Conservation (phyloP, 805 yeast species). For the Komagataella ulmi region DNA sequence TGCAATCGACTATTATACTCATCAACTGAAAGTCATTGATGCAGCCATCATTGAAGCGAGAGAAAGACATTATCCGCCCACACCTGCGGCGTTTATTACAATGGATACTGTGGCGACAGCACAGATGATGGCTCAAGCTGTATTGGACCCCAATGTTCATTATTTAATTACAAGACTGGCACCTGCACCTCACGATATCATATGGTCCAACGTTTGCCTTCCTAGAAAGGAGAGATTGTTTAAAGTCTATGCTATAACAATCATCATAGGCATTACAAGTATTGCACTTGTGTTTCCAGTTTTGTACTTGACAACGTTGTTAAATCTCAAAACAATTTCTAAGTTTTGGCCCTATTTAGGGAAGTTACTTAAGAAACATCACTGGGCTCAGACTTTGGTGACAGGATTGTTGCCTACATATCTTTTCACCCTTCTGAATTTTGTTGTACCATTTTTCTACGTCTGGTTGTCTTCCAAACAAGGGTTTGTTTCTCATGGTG, state of each 20-base stretch:
- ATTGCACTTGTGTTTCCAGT: slow-evolving; percentile 74
- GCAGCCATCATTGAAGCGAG: slow-evolving; percentile 56
- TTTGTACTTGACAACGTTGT: slow-evolving; percentile 67
- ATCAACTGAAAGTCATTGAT: slow-evolving; percentile 57
- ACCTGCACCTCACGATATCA: slow-evolving; percentile 92
- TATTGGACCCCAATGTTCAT: slow-evolving; percentile 79
- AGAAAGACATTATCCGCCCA: slow-evolving; percentile 57
- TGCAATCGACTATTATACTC: slow-evolving; percentile 66
- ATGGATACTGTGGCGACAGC: slow-evolving; percentile 94
- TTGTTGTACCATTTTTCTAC: slow-evolving; percentile 73
- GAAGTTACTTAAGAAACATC: slow-evolving; percentile 42
- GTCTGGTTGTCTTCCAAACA: slow-evolving; percentile 74
- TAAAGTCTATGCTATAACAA: slow-evolving; percentile 50
- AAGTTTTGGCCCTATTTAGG: slow-evolving; percentile 80
- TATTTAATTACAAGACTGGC: slow-evolving; percentile 74
- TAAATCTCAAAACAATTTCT: slow-evolving; percentile 66
- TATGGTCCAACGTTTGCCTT: slow-evolving; percentile 83
- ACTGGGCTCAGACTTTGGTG: slow-evolving; percentile 66
- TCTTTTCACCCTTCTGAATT: slow-evolving; percentile 74
- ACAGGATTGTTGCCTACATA: slow-evolving; percentile 89
- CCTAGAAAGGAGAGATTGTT: slow-evolving; percentile 59
- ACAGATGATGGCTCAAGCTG: slow-evolving; percentile 93
- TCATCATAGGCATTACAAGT: slow-evolving; percentile 54
- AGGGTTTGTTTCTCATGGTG: slow-evolving; percentile 86
- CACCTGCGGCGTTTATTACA: slow-evolving; percentile 87